Evolutionary conservation across 169 alveolate genomes (phyloP).

Genomic region (Plasmodium cynomolgi): DNA sequence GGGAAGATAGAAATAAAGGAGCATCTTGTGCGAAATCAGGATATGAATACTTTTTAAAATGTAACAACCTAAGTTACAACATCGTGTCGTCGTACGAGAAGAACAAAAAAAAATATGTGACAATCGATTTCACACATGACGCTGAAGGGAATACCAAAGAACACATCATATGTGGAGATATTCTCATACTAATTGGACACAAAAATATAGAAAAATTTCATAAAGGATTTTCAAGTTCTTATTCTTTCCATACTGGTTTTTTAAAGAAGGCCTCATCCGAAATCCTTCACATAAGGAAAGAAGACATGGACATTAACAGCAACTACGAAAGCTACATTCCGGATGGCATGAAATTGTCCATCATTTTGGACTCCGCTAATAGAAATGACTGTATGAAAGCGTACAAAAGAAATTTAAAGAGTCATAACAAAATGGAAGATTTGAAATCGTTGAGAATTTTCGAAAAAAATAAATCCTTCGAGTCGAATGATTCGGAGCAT

Average conservation of each 20-base stretch:
- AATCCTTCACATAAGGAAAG: slow-evolving; percentile 64
- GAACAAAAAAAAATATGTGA: slow-evolving; percentile 69
- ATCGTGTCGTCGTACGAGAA: slow-evolving; percentile 69
- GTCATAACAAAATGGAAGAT: slow-evolving; percentile 58
- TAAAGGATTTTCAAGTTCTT: slow-evolving; percentile 78
- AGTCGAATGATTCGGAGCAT: slow-evolving; percentile 4
- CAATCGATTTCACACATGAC: slow-evolving; percentile 79
- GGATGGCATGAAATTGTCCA: slow-evolving; percentile 51
- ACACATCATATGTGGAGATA: slow-evolving; percentile 80
- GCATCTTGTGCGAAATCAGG: slow-evolving; percentile 12
- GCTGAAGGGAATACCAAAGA: slow-evolving; percentile 79
- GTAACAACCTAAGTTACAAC: slow-evolving; percentile 51
- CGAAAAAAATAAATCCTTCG: slow-evolving; percentile 34
- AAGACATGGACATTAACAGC: slow-evolving; percentile 73
- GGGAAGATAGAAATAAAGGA: slow-evolving; percentile 8
- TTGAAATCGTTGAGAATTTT: slow-evolving; percentile 31
- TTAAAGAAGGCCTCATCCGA: slow-evolving; percentile 41
- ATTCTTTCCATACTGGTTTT: slow-evolving; percentile 83
- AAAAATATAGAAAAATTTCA: slow-evolving; percentile 71
- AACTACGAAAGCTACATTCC: slow-evolving; percentile 71
- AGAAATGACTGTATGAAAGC: slow-evolving; percentile 27
- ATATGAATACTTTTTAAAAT: slow-evolving; percentile 65
- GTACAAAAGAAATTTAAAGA: slow-evolving; percentile 41
- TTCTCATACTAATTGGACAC: slow-evolving; percentile 78
- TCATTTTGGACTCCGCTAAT: slow-evolving; percentile 44